phyloP scores from a whole-genome alignment of 2,329 filamentous ascomycete genomes.

The Grosmannia huntii region DNA sequence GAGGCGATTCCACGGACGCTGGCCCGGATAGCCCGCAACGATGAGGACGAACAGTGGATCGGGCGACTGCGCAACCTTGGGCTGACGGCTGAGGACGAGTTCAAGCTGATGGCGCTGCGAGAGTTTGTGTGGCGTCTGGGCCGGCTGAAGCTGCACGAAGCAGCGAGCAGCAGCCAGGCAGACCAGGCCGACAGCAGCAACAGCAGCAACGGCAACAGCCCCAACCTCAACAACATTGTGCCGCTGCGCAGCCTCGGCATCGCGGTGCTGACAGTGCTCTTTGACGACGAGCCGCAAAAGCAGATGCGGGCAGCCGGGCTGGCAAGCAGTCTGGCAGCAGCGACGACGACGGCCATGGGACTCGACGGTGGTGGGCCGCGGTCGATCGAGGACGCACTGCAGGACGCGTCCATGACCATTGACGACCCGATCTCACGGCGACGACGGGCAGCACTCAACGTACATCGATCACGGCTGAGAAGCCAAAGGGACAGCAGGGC shows the following conservation, averaged over 20 bases:
- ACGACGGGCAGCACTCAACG: conserved; percentile 37
- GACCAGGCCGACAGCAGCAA: conserved; percentile 18
- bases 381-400: conserved; percentile 78
- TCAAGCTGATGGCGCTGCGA: conserved; percentile 71
- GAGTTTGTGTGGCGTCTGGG: conserved; percentile 88
- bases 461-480: conserved; percentile 31
- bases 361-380: conserved; percentile 25
- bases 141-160: conserved; percentile 49
- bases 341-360: conserved; percentile 24
- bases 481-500: conserved; percentile 22
- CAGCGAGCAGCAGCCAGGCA: conserved; percentile 8
- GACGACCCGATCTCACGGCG: conserved; percentile 50
- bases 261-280: conserved; percentile 80
- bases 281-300: conserved; percentile 59
- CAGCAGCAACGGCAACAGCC: conserved; percentile 4
- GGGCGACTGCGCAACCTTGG: conserved; percentile 72
- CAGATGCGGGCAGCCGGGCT: conserved; percentile 13
- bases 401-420: conserved; percentile 84
- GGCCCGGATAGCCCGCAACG: conserved; percentile 57
- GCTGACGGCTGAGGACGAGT: conserved; percentile 70
- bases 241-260: conserved; percentile 63
- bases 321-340: conserved; percentile 13
- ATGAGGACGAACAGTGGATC: conserved; percentile 94
- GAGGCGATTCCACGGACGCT: conserved; percentile 46
- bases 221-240: conserved; percentile 56